Conservation (phyloP, 1,284 basidiomycete species). For the Leucocoprinus gongylophorus region DNA sequence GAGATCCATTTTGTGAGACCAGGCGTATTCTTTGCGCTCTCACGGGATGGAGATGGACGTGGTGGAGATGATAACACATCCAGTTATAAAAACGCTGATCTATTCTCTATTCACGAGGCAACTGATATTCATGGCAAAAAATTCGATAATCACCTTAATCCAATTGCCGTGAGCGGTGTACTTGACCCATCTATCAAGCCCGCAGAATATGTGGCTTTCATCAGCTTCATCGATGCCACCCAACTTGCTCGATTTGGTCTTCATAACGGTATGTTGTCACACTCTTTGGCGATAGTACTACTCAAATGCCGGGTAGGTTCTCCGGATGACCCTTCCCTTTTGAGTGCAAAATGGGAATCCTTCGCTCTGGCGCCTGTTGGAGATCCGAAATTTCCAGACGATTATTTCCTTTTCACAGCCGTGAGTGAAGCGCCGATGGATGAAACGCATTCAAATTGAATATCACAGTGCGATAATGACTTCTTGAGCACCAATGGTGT, state of each 20-base stretch:
- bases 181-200: slow-evolving; percentile 45
- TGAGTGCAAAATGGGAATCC: slow-evolving; percentile 66
- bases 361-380: slow-evolving; percentile 51
- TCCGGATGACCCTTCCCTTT: slow-evolving; percentile 45
- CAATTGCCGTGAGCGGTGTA: slow-evolving; percentile 45
- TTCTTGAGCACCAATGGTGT: slow-evolving; percentile 56
- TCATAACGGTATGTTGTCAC: slow-evolving; percentile 38
- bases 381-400: slow-evolving; percentile 46
- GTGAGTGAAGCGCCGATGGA: slow-evolving; percentile 25
- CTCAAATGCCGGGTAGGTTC: slow-evolving; percentile 16
- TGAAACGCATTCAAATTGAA: neutral
- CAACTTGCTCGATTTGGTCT: slow-evolving; percentile 57
- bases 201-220: slow-evolving; percentile 50
- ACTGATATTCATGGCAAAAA: slow-evolving; percentile 56
- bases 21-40: slow-evolving; percentile 49
- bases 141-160: slow-evolving; percentile 49
- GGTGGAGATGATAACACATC: slow-evolving; percentile 46
- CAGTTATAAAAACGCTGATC: slow-evolving; percentile 57
- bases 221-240: slow-evolving; percentile 43
- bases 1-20: slow-evolving; percentile 53
- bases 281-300: neutral
- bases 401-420: slow-evolving; percentile 61
- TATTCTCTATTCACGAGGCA: slow-evolving; percentile 50
- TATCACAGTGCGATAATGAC: slow-evolving; percentile 52
- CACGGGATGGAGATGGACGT: slow-evolving; percentile 56